These are phyloP conservation scores for Penicillium pulvis DNA, from an alignment of 495 filamentous ascomycete genomes.

Conservation along the genomic window DNA sequence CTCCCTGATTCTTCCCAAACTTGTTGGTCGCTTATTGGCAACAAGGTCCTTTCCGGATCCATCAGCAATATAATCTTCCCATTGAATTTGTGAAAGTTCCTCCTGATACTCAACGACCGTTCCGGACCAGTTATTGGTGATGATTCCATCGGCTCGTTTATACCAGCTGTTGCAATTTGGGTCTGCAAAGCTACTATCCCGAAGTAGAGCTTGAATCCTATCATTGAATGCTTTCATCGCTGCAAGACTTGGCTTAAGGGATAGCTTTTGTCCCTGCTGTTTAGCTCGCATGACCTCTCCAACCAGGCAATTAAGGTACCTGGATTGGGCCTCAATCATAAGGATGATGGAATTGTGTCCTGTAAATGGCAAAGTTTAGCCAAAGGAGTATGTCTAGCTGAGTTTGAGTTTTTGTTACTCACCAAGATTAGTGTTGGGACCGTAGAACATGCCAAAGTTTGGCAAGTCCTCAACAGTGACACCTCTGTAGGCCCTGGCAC, in stretches of 20 bases:
- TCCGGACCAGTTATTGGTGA: constrained; percentile 59
- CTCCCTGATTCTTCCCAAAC: constrained; percentile 47
- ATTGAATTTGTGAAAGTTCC: constrained; percentile 42
- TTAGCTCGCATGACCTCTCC: constrained; percentile 39
- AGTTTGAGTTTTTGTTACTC: constrained; percentile 10
- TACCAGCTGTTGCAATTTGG: constrained; percentile 59
- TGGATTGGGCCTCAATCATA: constrained; percentile 61
- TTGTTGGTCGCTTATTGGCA: constrained; percentile 32
- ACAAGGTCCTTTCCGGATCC: constrained; percentile 38
- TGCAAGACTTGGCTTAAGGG: constrained; percentile 37
- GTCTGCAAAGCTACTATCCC: constrained; percentile 51
- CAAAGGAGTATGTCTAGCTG: background rate
- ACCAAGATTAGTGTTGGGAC: constrained; percentile 59
- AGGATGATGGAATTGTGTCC: constrained; percentile 58
- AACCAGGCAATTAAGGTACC: constrained; percentile 53
- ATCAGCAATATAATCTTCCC: constrained; percentile 49
- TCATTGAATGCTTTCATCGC: constrained; percentile 47
- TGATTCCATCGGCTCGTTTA: constrained; percentile 52
- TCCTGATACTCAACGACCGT: constrained; percentile 55
- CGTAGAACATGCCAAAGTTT: constrained; percentile 61
- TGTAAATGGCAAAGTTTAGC: constrained; percentile 4
- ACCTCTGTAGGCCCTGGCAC: constrained; percentile 49
- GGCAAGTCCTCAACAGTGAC: constrained; percentile 51
- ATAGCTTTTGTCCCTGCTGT: constrained; percentile 36
- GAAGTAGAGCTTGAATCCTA: constrained; percentile 45